Percentiles rank a stretch among this genome's conserved stretches.
phyloP scores from a whole-genome alignment of 768 basidiomycete genomes.

The Exsudoporus frostii region DNA sequence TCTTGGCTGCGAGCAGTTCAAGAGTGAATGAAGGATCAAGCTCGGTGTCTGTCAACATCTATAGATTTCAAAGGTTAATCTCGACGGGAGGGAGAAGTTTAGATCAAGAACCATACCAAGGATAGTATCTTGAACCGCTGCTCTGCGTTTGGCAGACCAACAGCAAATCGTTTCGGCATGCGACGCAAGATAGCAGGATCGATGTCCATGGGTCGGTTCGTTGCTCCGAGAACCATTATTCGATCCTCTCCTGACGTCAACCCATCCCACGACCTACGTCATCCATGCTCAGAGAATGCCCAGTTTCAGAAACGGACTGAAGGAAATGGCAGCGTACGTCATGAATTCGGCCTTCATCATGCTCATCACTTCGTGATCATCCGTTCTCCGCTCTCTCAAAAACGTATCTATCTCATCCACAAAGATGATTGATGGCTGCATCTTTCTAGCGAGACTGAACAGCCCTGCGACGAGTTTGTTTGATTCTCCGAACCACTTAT shows the following conservation, averaged over 20 bases:
- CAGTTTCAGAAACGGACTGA: constrained; percentile 1
- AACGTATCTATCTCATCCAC: constrained; percentile 99
- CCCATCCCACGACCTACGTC: constrained; percentile 87
- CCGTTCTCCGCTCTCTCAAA: constrained; percentile 78
- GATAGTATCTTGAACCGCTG: constrained; percentile 83
- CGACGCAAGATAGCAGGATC: constrained; percentile 84
- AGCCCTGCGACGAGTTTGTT: constrained; percentile 95
- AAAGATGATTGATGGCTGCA: constrained; percentile 95
- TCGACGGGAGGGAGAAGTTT: not conserved
- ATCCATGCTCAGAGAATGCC: not conserved
- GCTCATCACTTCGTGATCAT: constrained; percentile 95
- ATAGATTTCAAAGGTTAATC: not conserved
- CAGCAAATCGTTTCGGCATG: constrained; percentile 96
- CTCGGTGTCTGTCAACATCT: constrained; percentile 85
- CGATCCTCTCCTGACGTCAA: constrained; percentile 75
- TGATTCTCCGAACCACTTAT: constrained; percentile 85
- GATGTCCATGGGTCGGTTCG: constrained; percentile 92
- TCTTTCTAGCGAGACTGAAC: constrained; percentile 90
- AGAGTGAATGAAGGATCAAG: constrained; percentile 63
- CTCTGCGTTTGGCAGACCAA: constrained; percentile 71
- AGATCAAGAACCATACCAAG: constrained; percentile 47
- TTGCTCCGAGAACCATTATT: constrained; percentile 90
- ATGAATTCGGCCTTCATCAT: constrained; percentile 99
- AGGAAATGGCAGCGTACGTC: constrained; percentile 55
- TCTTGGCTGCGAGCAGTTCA: constrained; percentile 56